Evolutionary conservation across 2,329 filamentous ascomycete genomes (phyloP).

Genomic region (Pestalotiopsis sp.): DNA sequence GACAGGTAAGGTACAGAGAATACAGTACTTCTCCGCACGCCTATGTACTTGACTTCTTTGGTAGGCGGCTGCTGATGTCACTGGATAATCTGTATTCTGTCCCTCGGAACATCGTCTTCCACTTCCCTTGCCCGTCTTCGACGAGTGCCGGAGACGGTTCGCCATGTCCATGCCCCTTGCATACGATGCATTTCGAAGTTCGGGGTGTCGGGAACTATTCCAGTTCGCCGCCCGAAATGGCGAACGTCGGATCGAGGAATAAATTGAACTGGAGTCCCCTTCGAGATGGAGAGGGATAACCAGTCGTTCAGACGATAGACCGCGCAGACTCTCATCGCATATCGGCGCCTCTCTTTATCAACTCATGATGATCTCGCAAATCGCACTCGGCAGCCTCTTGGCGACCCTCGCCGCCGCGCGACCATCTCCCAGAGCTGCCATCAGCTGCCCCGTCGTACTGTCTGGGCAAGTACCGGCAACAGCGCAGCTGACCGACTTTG

Average conservation of each 20-base stretch:
- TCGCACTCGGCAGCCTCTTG: background rate
- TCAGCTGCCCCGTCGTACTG: conserved; percentile 29
- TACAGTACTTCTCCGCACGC: background rate
- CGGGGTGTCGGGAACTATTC: background rate
- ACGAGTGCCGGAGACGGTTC: background rate
- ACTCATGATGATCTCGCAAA: background rate
- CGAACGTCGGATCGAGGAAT: background rate
- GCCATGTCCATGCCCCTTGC: background rate
- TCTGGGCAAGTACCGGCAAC: conserved; percentile 26
- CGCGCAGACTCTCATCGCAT: too few relatives aligned
- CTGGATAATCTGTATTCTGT: background rate
- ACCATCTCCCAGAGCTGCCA: conserved; percentile 11
- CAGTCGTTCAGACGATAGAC: too few relatives aligned
- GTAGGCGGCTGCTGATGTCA: background rate
- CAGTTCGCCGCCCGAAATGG: background rate
- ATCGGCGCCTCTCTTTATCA: background rate
- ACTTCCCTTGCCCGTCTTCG: background rate
- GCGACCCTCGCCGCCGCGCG: conserved; percentile 1
- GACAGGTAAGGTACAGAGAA: too few relatives aligned
- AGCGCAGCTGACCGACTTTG: conserved; percentile 27
- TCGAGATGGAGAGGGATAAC: too few relatives aligned
- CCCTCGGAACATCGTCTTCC: conserved; percentile 9
- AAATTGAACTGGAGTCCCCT: background rate
- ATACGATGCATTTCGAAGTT: background rate
- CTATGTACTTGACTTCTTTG: background rate